Evolutionary conservation across 1,284 basidiomycete species (phyloP), one percentile per base, ranked within the genome.

Genomic region (Termitomyces sp.): DNA sequence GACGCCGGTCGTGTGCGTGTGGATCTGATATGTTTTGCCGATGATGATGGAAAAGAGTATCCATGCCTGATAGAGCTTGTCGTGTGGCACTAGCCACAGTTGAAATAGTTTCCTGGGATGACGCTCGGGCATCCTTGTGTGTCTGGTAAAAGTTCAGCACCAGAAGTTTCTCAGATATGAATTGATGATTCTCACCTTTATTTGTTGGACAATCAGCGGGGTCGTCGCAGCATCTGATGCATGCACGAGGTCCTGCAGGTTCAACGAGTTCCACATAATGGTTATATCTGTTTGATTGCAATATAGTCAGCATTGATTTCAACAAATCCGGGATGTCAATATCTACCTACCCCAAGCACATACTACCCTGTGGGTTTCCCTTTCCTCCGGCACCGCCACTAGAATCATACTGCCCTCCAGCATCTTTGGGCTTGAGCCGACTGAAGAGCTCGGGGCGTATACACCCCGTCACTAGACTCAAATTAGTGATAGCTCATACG

Each of bases 211-310:
- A 77, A 56, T 78, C 76, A 13, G 68, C 64, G 9, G 68, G 62
- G 53, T 78, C 72, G 50, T 76, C 72, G 56, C 77, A 79, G 60
- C 77, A 79, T 61, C 70, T 74, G 59, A 79, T 76, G 59, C 77
- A 79, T 4, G 76, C 76, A 7, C 77, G 70, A 1, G 61, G 61
- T 11, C 64, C 74, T 28, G 62, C 62, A 41, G 76, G 77, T 56
- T 79, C 76, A 14, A 79, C 65, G n/a, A 79, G 61, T 56, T 79
- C 76, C 35, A 78, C 75, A 57, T 78, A 78, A 57, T 76, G 74
- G 13, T 75, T 75, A 56, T 75, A 79, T 24, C 76, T 77, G 24
- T 48, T 7, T 10, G 7, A 38, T 35, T 16, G n/a, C 31, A 24
- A 33, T 16, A 46, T n/a, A 54, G 19, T 46, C 28, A 50, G 28